Evolutionary conservation across 805 yeast species (phyloP).

Genomic region (Teunomyces tritomae): DNA sequence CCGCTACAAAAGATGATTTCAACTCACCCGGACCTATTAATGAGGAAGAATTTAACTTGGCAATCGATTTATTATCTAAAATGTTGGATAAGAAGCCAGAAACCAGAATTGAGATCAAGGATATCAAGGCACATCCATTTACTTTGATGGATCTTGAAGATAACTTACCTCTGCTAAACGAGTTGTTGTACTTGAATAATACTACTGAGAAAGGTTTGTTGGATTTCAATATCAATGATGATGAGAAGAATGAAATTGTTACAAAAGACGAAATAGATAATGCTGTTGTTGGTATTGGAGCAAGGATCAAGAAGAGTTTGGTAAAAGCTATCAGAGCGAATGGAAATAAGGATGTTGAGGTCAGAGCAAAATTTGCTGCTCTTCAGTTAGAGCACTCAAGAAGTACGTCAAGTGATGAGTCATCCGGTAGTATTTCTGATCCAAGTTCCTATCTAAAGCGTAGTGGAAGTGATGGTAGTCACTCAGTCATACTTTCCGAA

Average conservation of each 20-base stretch:
- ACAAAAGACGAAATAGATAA: constrained; percentile 66
- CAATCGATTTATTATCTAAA: constrained; percentile 57
- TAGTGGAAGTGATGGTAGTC: constrained; percentile 13
- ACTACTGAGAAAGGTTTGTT: constrained; percentile 11
- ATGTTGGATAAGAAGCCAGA: constrained; percentile 70
- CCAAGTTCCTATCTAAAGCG: constrained; percentile 14
- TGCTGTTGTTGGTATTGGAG: constrained; percentile 82
- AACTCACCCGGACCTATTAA: constrained; percentile 39
- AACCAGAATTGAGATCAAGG: constrained; percentile 63
- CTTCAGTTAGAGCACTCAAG: constrained; percentile 24
- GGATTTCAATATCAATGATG: constrained; percentile 18
- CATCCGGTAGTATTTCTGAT: constrained; percentile 15
- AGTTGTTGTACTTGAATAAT: constrained; percentile 34
- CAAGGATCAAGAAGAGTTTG: constrained; percentile 53
- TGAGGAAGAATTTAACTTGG: constrained; percentile 43
- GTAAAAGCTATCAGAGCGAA: constrained; percentile 40
- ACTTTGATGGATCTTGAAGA: constrained; percentile 39
- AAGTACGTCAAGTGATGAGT: constrained; percentile 32
- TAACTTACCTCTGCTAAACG: constrained; percentile 33
- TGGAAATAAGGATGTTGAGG: constrained; percentile 21
- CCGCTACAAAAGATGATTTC: constrained; percentile 36
- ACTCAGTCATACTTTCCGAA: constrained; percentile 34
- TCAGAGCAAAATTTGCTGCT: constrained; percentile 17
- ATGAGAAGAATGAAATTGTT: constrained; percentile 44
- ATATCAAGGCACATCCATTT: constrained; percentile 78